Evolutionary conservation across 164 flowering plant genomes (phyloP).

Genomic region (Liriodendron chinense): DNA sequence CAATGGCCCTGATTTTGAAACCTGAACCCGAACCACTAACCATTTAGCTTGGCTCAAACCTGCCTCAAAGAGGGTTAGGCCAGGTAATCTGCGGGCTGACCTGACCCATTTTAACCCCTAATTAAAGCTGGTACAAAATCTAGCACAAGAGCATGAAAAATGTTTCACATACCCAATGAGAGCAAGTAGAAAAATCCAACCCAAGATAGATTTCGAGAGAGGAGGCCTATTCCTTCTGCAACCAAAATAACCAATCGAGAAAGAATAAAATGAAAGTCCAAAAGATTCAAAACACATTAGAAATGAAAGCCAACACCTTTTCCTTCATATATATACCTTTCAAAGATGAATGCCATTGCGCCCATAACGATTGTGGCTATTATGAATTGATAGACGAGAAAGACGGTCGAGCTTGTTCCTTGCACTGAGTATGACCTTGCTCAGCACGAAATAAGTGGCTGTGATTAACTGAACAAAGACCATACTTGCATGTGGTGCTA

Average conservation of each 20-base stretch:
- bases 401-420: conserved; percentile 12
- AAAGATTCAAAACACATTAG: too few species aligned
- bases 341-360: conserved; percentile 6
- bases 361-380: conserved; percentile 13
- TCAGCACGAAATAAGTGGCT: conserved; percentile 8
- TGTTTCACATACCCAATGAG: neutral
- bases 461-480: conserved; percentile 8
- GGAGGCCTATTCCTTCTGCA: conserved; percentile 8
- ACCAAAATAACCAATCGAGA: neutral
- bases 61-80: neutral
- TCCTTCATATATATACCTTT: neutral
- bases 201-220: neutral
- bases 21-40: too few species aligned
- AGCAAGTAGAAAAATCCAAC: conserved; percentile 9
- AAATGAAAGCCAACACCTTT: too few species aligned
- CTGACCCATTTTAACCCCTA: neutral
- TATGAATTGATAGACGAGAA: conserved; percentile 8
- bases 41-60: neutral
- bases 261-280: too few species aligned
- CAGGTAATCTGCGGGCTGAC: too few species aligned
- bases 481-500: neutral
- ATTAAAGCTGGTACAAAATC: neutral
- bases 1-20: too few species aligned
- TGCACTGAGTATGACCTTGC: conserved; percentile 9
- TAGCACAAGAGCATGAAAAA: neutral